Percentiles rank a stretch among this genome's conserved stretches.
These are phyloP conservation scores for Orbilia ellipsospora DNA, from an alignment of 2,329 filamentous ascomycete genomes.

Conservation along the genomic window DNA sequence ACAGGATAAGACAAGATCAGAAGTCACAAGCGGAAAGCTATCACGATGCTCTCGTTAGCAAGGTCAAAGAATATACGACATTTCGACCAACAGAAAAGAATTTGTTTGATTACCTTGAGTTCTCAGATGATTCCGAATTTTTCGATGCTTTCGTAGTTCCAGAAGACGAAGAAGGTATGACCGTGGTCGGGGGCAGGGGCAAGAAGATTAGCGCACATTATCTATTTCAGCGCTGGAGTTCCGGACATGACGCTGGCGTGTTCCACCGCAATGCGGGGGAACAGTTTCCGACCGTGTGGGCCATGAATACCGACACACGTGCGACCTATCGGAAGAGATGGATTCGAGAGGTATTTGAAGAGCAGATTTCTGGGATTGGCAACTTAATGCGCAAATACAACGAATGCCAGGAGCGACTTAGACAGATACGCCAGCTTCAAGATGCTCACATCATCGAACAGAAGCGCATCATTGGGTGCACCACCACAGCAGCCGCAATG, in stretches of 20 bases:
- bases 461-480: constrained; percentile 76
- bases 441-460: constrained; percentile 65
- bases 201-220: constrained; percentile 64
- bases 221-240: constrained; percentile 68
- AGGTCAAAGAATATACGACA: constrained; percentile 46
- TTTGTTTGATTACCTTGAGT: constrained; percentile 66
- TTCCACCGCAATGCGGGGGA: constrained; percentile 61
- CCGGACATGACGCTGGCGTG: constrained; percentile 65
- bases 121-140: constrained; percentile 68
- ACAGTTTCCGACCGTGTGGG: constrained; percentile 66
- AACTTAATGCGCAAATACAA: constrained; percentile 64
- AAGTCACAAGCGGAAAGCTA: constrained; percentile 33
- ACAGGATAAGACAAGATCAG: constrained; percentile 34
- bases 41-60: constrained; percentile 62
- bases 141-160: constrained; percentile 71
- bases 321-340: constrained; percentile 63
- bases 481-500: constrained; percentile 76
- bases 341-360: constrained; percentile 65
- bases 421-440: constrained; percentile 64
- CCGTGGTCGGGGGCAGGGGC: constrained; percentile 65
- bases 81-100: constrained; percentile 58
- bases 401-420: constrained; percentile 63
- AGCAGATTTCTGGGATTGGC: constrained; percentile 65
- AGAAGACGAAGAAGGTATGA: constrained; percentile 65
- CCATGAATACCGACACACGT: constrained; percentile 63